Base-by-base conservation (phyloP, 176 grass and related monocot species). In the Panicum miliaceum region DNA sequence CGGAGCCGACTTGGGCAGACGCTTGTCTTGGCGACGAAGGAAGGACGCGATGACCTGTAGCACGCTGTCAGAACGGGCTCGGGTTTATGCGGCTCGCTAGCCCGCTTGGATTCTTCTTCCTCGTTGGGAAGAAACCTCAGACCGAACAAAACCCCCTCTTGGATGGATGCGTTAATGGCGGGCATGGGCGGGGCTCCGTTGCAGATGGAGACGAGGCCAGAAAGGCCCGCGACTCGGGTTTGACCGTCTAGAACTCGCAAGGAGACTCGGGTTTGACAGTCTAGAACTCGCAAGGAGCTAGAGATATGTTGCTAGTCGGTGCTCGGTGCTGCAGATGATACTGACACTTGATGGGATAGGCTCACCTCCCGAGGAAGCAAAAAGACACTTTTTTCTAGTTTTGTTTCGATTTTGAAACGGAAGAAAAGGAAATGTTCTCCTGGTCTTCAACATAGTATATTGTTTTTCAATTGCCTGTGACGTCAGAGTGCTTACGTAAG, bases 11-110 rank as follows among this genome's bases (percentile, higher is more conserved):
- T 12, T 78, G 6, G 64, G 43, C 5, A 14, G 35, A 50, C 73
- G 11, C 62, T 19, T 83, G 56, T 29, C 86, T 88, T 87, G 64
- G 50, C 26, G 5, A 46, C 69, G 11, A 87, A 81, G 71, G 25
- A 81, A 69, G 48, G 32, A 67, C 37, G 47, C 46, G 78, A 79
- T 51, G 26, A 48, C 22, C 25, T 57, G 73, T 57, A 37, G 34
- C 16, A 12, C 4, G 75, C 12, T 10, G 23, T 16, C 73, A 76
- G 22, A 8, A 5, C 23, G 0, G 12, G 68, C 45, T 35, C 15
- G 53, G 11, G 53, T 56, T 57, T n/a, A n/a, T n/a, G 71, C 51
- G 52, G 43, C 3, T 18, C 2, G 35, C 68, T 25, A 34, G 43
- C 3, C 10, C 2, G 35, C 68, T 25, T 81, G 77, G 77, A 79